Evolutionary conservation across 768 basidiomycete genomes (phyloP).

Genomic region (Calocera viscosa): DNA sequence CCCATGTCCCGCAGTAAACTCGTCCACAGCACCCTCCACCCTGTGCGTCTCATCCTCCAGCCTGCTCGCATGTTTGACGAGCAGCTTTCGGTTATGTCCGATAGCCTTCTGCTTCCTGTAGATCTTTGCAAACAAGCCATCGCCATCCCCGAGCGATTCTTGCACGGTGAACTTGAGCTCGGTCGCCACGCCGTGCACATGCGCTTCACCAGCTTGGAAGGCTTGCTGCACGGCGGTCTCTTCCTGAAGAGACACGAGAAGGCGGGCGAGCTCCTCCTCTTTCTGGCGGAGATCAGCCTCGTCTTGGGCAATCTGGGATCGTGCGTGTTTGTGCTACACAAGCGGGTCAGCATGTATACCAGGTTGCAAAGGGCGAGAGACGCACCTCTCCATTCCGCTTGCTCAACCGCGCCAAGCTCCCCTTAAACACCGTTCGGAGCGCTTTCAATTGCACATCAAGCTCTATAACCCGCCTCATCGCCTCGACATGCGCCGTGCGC

Average conservation of each 20-base stretch:
- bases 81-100: slow-evolving; percentile 50
- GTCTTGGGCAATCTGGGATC: slow-evolving; percentile 42
- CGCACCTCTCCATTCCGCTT: slow-evolving; percentile 46
- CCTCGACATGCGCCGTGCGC: slow-evolving; percentile 68
- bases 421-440: slow-evolving; percentile 82
- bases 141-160: slow-evolving; percentile 60
- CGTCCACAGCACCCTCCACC: slow-evolving; percentile 47
- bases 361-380: neutral
- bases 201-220: slow-evolving; percentile 59
- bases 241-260: slow-evolving; percentile 57
- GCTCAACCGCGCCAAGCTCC: slow-evolving; percentile 65
- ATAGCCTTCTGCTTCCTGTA: slow-evolving; percentile 62
- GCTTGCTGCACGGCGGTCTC: slow-evolving; percentile 68
- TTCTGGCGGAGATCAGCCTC: slow-evolving; percentile 41
- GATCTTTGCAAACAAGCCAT: slow-evolving; percentile 66
- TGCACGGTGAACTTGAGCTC: slow-evolving; percentile 51
- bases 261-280: slow-evolving; percentile 44
- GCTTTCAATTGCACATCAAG: slow-evolving; percentile 69
- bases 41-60: slow-evolving; percentile 42
- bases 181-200: slow-evolving; percentile 57
- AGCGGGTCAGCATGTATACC: neutral
- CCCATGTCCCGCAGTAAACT: slow-evolving; percentile 46
- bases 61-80: slow-evolving; percentile 47
- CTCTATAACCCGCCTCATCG: slow-evolving; percentile 67
- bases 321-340: slow-evolving; percentile 46